A percentile compares a stretch with the other conserved stretches of the same genome.
These are phyloP conservation scores for Metschnikowia reukaufii DNA, from an alignment of 805 yeast genomes.

Conservation along the genomic window DNA sequence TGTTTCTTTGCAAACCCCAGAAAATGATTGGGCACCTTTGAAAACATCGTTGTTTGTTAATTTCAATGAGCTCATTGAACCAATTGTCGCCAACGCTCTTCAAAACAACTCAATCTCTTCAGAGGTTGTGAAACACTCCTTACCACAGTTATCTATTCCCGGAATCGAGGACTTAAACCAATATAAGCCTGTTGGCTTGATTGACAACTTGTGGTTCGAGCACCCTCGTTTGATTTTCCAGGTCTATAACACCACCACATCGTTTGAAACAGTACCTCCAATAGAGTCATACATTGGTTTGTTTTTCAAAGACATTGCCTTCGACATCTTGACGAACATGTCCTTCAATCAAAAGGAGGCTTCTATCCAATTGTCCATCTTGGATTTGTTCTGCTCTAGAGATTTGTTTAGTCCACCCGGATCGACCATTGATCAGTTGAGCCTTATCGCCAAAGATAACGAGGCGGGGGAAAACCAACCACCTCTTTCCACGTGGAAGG, in stretches of 20 bases:
- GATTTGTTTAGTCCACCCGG: slow-evolving; percentile 59
- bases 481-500: slow-evolving; percentile 74
- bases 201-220: slow-evolving; percentile 65
- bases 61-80: slow-evolving; percentile 32
- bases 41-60: slow-evolving; percentile 32
- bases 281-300: slow-evolving; percentile 44
- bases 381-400: slow-evolving; percentile 70
- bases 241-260: slow-evolving; percentile 54
- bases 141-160: slow-evolving; percentile 42
- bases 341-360: slow-evolving; percentile 90
- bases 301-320: slow-evolving; percentile 69
- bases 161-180: slow-evolving; percentile 18
- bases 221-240: slow-evolving; percentile 61
- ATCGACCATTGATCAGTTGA: slow-evolving; percentile 69
- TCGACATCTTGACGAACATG: slow-evolving; percentile 73
- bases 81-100: slow-evolving; percentile 34
- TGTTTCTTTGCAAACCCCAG: slow-evolving; percentile 30
- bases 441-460: slow-evolving; percentile 40
- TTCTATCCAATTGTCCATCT: slow-evolving; percentile 73
- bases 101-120: slow-evolving; percentile 37
- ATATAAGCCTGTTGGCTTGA: slow-evolving; percentile 29
- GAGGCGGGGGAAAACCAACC: slow-evolving; percentile 41
- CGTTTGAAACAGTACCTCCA: slow-evolving; percentile 58
- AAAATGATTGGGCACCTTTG: slow-evolving; percentile 41
- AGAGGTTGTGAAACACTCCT: slow-evolving; percentile 39